phyloP scores from a whole-genome alignment of 1,284 basidiomycete species.

The Leccinum subrobustum region DNA sequence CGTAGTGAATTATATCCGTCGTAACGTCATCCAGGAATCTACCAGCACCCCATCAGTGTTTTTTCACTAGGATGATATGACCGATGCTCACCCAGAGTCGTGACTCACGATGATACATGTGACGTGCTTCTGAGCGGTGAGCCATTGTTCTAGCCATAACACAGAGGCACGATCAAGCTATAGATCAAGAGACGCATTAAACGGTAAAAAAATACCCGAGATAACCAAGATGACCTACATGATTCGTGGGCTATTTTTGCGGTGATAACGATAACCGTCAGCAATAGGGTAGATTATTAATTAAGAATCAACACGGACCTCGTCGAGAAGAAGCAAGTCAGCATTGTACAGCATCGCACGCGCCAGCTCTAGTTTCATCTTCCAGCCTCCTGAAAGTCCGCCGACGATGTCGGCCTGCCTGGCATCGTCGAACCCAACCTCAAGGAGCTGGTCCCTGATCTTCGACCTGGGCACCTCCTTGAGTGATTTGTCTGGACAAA shows the following conservation, averaged over 20 bases:
- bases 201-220: slow-evolving; percentile 15
- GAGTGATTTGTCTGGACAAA: slow-evolving; percentile 56
- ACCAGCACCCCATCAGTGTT: slow-evolving; percentile 8
- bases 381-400: slow-evolving; percentile 97
- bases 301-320: slow-evolving; percentile 43
- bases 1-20: slow-evolving; percentile 98
- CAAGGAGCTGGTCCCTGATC: slow-evolving; percentile 76
- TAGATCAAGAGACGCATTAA: slow-evolving; percentile 23
- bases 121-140: slow-evolving; percentile 76
- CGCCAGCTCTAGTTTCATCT: slow-evolving; percentile 95
- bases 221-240: slow-evolving; percentile 52
- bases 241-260: slow-evolving; percentile 80
- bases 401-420: slow-evolving; percentile 87
- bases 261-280: slow-evolving; percentile 20
- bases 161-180: slow-evolving; percentile 90
- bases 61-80: slow-evolving; percentile 13
- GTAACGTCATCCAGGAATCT: slow-evolving; percentile 97
- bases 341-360: slow-evolving; percentile 97
- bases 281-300: slow-evolving; percentile 18
- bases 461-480: slow-evolving; percentile 58
- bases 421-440: slow-evolving; percentile 90
- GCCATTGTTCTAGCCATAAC: slow-evolving; percentile 91
- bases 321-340: slow-evolving; percentile 89
- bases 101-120: slow-evolving; percentile 97
- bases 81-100: slow-evolving; percentile 79